A percentile compares a stretch with the other conserved stretches of the same genome.
Evolutionary conservation across 1,284 basidiomycete species (phyloP).

Genomic region (Naganishia liquefaciens): DNA sequence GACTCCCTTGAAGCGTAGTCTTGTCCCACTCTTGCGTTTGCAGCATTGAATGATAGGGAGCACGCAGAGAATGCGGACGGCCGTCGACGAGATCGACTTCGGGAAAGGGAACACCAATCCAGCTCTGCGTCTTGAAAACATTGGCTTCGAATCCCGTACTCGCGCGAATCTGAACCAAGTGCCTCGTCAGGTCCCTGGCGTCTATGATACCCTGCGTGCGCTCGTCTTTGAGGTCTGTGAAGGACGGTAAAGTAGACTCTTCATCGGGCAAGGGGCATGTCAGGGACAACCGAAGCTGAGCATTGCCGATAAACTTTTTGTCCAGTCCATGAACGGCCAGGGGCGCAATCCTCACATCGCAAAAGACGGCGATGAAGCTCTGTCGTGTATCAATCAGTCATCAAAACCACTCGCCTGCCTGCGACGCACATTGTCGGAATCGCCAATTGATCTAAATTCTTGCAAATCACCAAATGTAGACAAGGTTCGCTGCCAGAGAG

Average conservation of each 20-base stretch:
- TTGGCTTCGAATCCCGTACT: conserved; percentile 18
- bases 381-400: neutral
- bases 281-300: conserved; percentile 12
- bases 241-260: conserved; percentile 2
- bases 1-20: neutral
- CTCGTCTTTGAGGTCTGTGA: neutral
- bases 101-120: conserved; percentile 6
- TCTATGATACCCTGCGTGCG: neutral
- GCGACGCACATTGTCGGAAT: conserved; percentile 9
- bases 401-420: neutral
- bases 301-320: conserved; percentile 26
- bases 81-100: too few relatives aligned
- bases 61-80: neutral
- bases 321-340: conserved; percentile 10
- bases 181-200: conserved; percentile 1
- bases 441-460: conserved; percentile 19
- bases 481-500: conserved; percentile 7
- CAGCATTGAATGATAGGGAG: neutral
- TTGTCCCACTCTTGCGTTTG: conserved; percentile 1
- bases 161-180: conserved; percentile 3
- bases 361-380: conserved; percentile 21
- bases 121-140: conserved; percentile 18
- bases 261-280: conserved; percentile 15
- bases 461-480: conserved; percentile 26
- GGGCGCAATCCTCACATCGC: conserved; percentile 12